Conservation (phyloP, 192 early-diverging fungal genomes). For the Entomortierella beljakovae region DNA sequence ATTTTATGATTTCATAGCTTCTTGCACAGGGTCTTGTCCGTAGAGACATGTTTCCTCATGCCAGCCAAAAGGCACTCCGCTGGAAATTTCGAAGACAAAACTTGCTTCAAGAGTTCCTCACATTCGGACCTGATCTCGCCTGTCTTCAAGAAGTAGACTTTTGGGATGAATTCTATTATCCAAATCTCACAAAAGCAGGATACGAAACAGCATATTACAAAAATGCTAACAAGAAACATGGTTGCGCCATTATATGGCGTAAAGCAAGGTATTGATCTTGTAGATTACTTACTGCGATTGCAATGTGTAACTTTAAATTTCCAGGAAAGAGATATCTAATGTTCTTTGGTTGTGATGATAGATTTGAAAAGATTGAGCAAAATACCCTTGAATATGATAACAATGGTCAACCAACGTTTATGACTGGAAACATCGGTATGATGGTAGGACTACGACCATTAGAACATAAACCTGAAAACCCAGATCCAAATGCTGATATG, state of each 20-base stretch:
- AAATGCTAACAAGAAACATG: conserved; percentile 49
- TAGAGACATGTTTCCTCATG: conserved; percentile 66
- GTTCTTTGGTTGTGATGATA: background rate
- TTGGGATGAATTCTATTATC: conserved; percentile 45
- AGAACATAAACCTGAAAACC: conserved; percentile 19
- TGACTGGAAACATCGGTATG: conserved; percentile 44
- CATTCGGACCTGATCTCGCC: conserved; percentile 62
- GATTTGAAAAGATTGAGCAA: conserved; percentile 46
- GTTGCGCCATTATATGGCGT: conserved; percentile 50
- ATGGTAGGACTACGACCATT: conserved; percentile 46
- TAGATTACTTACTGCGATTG: too few species aligned
- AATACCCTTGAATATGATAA: conserved; percentile 43
- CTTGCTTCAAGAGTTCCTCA: conserved; percentile 59
- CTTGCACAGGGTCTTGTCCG: conserved; percentile 67
- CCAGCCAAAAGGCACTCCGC: conserved; percentile 62
- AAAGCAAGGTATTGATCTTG: conserved; percentile 18
- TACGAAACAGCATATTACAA: conserved; percentile 43
- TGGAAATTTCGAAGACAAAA: conserved; percentile 62
- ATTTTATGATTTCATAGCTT: conserved; percentile 22
- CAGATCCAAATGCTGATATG: conserved; percentile 53
- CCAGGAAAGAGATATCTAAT: background rate
- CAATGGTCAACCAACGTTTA: conserved; percentile 43
- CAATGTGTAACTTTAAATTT: too few species aligned
- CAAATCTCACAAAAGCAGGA: conserved; percentile 40
- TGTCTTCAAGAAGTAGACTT: conserved; percentile 71